Evolutionary conservation across 179 eudicot genomes (phyloP), one percentile per base, ranked within the genome.

Genomic region (Beta macrorhiza): DNA sequence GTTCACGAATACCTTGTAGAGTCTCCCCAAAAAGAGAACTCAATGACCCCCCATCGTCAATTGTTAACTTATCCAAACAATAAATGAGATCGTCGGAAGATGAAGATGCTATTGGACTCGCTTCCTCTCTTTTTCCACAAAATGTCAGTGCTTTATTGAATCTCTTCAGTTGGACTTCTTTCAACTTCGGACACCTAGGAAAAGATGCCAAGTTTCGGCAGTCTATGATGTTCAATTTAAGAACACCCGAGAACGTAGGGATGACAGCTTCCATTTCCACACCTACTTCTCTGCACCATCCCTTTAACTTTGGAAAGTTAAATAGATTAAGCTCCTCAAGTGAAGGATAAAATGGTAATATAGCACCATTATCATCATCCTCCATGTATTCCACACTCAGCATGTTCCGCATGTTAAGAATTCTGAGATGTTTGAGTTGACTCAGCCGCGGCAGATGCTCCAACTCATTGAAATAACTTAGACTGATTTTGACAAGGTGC

Each of bases 211-310:
- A n/a, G 55, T 44, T 67, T 56, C 55, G 81, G 65, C 81, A 78
- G 7, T 6, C 2, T 4, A 0, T 10, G 17, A 78, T 17, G 11
- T 0, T 0, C 67, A 78, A 68, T 2, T 12, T 2, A 67, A 7
- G 37, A 29, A 78, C 49, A 42, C 67, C 29, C 5, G 67, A 29
- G 7, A n/a, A 77, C 65, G 5, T 22, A 29, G 32, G 32, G 32
- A 29, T 29, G 32, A 0, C 32, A 29, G 11, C 25, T 9, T 22
- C 25, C 32, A 29, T 51, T 53, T 45, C 59, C 49, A 3, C 74
- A 52, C 42, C 11, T 0, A 25, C 25, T 57, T 72, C 62, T 49
- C 63, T 80, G 77, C 82, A 72, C 82, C 82, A 80, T 25, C 82
- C 72, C 55, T 73, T 80, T 47, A 80, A 80, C 19, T 62, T 17